Evolutionary conservation across 2,329 filamentous ascomycete species (phyloP).

Genomic region (Phialophora expanda): DNA sequence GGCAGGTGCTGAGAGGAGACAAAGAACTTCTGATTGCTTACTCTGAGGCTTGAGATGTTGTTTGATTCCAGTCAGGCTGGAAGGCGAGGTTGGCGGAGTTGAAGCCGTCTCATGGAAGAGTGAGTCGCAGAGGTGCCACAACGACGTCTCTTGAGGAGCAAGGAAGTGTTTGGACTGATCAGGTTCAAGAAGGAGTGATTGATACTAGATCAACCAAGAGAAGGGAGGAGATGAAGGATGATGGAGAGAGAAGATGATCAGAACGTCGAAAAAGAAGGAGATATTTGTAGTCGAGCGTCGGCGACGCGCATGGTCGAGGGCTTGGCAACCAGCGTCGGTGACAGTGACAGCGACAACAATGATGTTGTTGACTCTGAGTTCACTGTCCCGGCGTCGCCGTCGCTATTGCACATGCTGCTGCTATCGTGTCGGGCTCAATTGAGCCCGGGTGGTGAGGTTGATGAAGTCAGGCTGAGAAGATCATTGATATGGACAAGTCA

Average conservation of each 20-base stretch:
- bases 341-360: neutral
- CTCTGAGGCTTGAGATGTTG: slow-evolving; percentile 1
- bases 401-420: neutral
- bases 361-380: neutral
- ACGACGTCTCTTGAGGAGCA: neutral
- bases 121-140: neutral
- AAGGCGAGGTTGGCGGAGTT: neutral
- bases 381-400: neutral
- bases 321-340: slow-evolving; percentile 3
- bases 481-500: neutral
- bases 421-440: slow-evolving; percentile 1
- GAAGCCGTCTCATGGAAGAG: neutral
- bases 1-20: neutral
- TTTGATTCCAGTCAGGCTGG: neutral
- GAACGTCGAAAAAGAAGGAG: slow-evolving; percentile 1
- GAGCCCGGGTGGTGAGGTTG: slow-evolving; percentile 8
- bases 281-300: slow-evolving; percentile 11
- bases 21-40: neutral
- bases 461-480: slow-evolving; percentile 1
- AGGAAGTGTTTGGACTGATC: slow-evolving; percentile 7
- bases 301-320: slow-evolving; percentile 3
- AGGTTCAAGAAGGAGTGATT: slow-evolving; percentile 3
- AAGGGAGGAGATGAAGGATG: neutral
- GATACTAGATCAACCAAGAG: neutral
- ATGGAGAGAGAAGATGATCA: slow-evolving; percentile 3